Conservation (phyloP, 2,329 filamentous ascomycete species). For the Thermoascus crustaceus region DNA sequence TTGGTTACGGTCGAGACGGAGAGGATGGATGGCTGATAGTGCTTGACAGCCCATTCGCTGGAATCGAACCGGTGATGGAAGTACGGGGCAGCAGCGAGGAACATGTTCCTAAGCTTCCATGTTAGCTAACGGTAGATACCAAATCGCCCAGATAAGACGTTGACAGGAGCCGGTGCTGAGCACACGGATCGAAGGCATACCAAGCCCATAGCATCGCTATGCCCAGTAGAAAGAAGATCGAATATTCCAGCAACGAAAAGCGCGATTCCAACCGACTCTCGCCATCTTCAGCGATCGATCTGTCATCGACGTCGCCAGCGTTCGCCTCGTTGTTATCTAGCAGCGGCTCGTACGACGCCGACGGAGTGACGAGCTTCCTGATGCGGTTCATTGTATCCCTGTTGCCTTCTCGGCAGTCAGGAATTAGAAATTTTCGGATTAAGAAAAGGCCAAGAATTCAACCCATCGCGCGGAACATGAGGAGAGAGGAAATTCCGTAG, state of each 20-base stretch:
- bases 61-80: slow-evolving; percentile 73
- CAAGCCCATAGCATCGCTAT: slow-evolving; percentile 97
- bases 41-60: slow-evolving; percentile 61
- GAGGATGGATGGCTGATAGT: slow-evolving; percentile 85
- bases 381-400: slow-evolving; percentile 35
- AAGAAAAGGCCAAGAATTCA: too few species aligned
- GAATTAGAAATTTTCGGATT: too few species aligned
- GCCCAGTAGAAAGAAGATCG: slow-evolving; percentile 74
- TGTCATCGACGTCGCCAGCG: slow-evolving; percentile 19
- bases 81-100: slow-evolving; percentile 88
- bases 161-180: background rate
- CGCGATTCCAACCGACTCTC: slow-evolving; percentile 4
- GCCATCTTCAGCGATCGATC: background rate
- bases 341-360: background rate
- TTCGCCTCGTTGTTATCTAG: slow-evolving; percentile 13
- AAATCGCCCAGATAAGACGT: slow-evolving; percentile 9
- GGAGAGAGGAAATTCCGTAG: too few species aligned
- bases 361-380: background rate
- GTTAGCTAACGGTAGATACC: too few species aligned
- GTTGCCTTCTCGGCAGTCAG: too few species aligned
- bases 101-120: slow-evolving; percentile 96
- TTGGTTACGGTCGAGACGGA: slow-evolving; percentile 81
- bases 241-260: slow-evolving; percentile 83
- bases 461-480: too few species aligned
- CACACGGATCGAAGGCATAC: slow-evolving; percentile 44